phyloP scores from a whole-genome alignment of 2,329 filamentous ascomycete species.

The Hysterium pulicare region DNA sequence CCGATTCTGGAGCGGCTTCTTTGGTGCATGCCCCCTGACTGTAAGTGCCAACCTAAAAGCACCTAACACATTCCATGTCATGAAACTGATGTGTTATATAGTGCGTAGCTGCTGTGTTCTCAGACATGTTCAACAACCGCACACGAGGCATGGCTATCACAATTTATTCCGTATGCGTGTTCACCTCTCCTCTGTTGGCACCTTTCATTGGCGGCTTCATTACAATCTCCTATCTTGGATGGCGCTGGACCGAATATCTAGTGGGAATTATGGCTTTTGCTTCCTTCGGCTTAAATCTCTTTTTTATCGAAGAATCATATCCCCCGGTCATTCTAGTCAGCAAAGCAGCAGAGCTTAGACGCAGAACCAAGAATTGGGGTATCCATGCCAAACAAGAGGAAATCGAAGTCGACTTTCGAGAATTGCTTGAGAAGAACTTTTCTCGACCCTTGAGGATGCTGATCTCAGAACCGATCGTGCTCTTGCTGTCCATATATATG shows the following conservation, averaged over 20 bases:
- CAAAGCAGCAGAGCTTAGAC: constrained; percentile 54
- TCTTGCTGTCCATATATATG: constrained; percentile 43
- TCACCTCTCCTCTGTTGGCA: constrained; percentile 51
- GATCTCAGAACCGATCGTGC: constrained; percentile 42
- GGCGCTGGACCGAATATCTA: constrained; percentile 57
- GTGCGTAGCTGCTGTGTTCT: constrained; percentile 53
- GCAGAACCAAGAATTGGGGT: constrained; percentile 59
- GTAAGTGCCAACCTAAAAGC: constrained; percentile 46
- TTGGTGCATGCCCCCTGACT: constrained; percentile 52
- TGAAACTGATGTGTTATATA: constrained; percentile 9
- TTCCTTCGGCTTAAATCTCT: constrained; percentile 47
- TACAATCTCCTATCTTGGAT: constrained; percentile 48
- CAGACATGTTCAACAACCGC: constrained; percentile 54
- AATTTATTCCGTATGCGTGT: constrained; percentile 51
- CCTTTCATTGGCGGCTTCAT: constrained; percentile 57
- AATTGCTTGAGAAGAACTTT: constrained; percentile 54
- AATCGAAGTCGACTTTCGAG: constrained; percentile 50
- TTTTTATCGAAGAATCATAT: constrained; percentile 58
- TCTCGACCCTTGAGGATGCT: constrained; percentile 49
- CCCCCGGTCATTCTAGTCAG: constrained; percentile 56
- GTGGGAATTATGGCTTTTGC: constrained; percentile 55
- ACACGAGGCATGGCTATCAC: constrained; percentile 43
- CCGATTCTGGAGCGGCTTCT: constrained; percentile 53
- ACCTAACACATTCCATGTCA: neutral
- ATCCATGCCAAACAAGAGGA: constrained; percentile 58